Evolutionary conservation across 192 early-diverging fungal genomes (phyloP).

Genomic region (Podila clonocystis): DNA sequence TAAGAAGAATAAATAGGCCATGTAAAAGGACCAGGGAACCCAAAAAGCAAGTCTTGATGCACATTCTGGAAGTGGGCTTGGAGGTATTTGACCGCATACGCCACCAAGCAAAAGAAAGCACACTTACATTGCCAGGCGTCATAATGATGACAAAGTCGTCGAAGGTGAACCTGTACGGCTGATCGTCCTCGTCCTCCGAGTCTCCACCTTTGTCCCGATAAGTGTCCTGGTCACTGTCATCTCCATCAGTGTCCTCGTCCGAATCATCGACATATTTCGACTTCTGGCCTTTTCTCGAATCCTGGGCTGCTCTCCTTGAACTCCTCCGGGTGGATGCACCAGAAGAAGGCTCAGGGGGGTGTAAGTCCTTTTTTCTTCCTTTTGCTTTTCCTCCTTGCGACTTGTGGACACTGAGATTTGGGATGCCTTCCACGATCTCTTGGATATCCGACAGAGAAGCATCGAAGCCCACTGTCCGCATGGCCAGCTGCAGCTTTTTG

Average conservation of each 20-base stretch:
- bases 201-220: neutral
- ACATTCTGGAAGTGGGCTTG: neutral
- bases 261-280: conserved; percentile 44
- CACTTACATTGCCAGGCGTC: conserved; percentile 21
- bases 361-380: too few relatives aligned
- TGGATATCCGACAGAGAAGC: conserved; percentile 20
- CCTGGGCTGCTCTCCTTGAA: conserved; percentile 5
- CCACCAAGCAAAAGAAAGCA: neutral
- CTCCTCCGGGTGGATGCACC: neutral
- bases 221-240: conserved; percentile 4
- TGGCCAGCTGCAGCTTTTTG: conserved; percentile 25
- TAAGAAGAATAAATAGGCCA: neutral
- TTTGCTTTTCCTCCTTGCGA: neutral
- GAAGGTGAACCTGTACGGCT: conserved; percentile 17
- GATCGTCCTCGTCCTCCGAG: conserved; percentile 1
- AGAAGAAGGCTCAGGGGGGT: neutral
- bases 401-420: conserved; percentile 22
- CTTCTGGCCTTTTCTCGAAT: conserved; percentile 1
- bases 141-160: conserved; percentile 41
- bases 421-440: conserved; percentile 28
- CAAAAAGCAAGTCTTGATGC: neutral
- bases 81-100: neutral
- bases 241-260: neutral
- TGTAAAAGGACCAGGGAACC: neutral
- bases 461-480: conserved; percentile 47